phyloP scores from a whole-genome alignment of 177 flowering plant species.

The Vitis hybrid region DNA sequence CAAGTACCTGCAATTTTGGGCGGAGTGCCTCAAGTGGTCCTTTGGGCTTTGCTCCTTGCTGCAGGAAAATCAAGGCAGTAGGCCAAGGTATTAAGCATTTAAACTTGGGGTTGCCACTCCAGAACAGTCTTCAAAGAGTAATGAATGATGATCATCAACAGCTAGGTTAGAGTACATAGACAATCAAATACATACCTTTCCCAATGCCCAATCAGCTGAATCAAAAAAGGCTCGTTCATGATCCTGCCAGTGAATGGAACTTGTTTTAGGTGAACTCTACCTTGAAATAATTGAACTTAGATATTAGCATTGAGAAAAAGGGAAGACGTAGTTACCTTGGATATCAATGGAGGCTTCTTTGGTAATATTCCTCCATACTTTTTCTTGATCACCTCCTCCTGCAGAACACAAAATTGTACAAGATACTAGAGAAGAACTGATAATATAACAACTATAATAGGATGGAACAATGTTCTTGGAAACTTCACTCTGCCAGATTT shows the following conservation, averaged over 20 bases:
- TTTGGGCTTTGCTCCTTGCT: conserved; percentile 92
- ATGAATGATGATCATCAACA: not conserved
- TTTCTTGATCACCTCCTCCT: conserved; percentile 63
- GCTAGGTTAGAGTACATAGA: not conserved
- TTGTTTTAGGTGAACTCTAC: not conserved
- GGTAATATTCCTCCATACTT: conserved; percentile 74
- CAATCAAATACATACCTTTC: conserved; percentile 51
- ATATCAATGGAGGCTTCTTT: conserved; percentile 64
- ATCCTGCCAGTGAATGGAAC: conserved; percentile 40
- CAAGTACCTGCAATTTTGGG: conserved; percentile 80
- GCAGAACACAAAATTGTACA: conserved; percentile 13
- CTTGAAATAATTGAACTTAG: not conserved
- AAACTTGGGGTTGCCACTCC: not conserved
- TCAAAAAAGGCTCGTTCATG: conserved; percentile 93
- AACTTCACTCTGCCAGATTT: not conserved
- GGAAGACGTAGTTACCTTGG: conserved; percentile 45
- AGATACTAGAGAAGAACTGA: not conserved
- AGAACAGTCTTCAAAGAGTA: too few species aligned
- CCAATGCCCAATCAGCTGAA: conserved; percentile 95
- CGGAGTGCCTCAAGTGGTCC: conserved; percentile 91
- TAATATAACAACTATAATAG: not conserved
- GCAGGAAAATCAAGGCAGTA: conserved; percentile 16
- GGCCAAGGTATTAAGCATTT: conserved; percentile 2
- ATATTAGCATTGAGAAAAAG: not conserved
- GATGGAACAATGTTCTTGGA: too few species aligned